Evolutionary conservation across 371 early-diverging fungal genomes (phyloP).

Genomic region (Amoeboaphelidium occidentale): DNA sequence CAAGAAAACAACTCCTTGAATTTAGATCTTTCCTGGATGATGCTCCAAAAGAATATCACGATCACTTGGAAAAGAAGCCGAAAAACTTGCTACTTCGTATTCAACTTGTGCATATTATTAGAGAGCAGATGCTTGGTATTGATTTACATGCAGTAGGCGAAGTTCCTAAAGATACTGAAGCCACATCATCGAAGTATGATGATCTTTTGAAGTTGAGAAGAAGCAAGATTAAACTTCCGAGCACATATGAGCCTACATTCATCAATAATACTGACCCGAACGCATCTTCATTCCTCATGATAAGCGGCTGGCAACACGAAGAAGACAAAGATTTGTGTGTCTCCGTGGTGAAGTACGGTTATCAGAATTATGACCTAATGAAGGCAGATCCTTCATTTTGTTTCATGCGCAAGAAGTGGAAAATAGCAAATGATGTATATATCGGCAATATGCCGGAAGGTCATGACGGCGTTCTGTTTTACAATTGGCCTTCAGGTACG

Average conservation of each 20-base stretch:
- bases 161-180: slow-evolving; percentile 11
- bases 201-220: slow-evolving; percentile 28
- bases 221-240: slow-evolving; percentile 14
- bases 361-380: slow-evolving; percentile 29
- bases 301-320: slow-evolving; percentile 56
- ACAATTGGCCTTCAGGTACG: background rate
- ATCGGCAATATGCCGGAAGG: slow-evolving; percentile 3
- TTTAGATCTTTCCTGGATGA: slow-evolving; percentile 37
- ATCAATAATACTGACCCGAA: too few species aligned
- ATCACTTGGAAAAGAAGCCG: slow-evolving; percentile 38
- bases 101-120: slow-evolving; percentile 42
- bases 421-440: slow-evolving; percentile 5
- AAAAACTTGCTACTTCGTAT: slow-evolving; percentile 46
- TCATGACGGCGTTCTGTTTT: slow-evolving; percentile 4
- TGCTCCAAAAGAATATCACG: slow-evolving; percentile 38
- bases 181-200: slow-evolving; percentile 26
- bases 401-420: slow-evolving; percentile 16
- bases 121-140: slow-evolving; percentile 25
- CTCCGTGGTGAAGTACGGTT: slow-evolving; percentile 55
- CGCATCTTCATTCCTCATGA: too few species aligned
- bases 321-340: slow-evolving; percentile 57
- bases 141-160: slow-evolving; percentile 3
- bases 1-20: slow-evolving; percentile 28
- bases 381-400: slow-evolving; percentile 5
- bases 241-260: slow-evolving; percentile 20